Percentiles rank a stretch among this genome's conserved stretches.
Evolutionary conservation across 163 green algal genomes (phyloP).

Genomic region (Prototheca stagnorum): DNA sequence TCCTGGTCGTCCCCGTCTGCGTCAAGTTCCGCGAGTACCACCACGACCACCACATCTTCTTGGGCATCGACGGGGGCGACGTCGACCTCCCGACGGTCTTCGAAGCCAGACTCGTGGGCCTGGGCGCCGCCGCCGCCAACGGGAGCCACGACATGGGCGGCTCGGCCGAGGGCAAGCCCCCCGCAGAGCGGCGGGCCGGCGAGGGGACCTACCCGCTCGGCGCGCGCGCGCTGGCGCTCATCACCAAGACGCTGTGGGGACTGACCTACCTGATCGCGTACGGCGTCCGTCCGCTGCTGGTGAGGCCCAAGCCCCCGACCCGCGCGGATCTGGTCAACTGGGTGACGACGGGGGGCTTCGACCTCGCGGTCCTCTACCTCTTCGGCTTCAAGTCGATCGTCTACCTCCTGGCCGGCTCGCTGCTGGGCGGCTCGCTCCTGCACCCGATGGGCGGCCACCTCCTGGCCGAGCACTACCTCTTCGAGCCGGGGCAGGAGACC

Average conservation of each 20-base stretch:
- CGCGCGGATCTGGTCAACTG: constrained; percentile 34
- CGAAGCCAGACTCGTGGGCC: constrained; percentile 32
- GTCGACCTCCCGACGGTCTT: constrained; percentile 44
- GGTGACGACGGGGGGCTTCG: constrained; percentile 23
- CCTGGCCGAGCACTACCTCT: constrained; percentile 64
- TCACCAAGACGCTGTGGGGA: constrained; percentile 19
- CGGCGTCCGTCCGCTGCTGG: constrained; percentile 38
- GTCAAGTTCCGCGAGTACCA: constrained; percentile 58
- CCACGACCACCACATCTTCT: constrained; percentile 53
- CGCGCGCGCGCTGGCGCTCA: not conserved
- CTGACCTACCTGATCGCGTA: constrained; percentile 50
- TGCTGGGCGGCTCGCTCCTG: constrained; percentile 41
- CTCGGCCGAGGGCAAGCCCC: not conserved
- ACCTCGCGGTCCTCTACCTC: constrained; percentile 33
- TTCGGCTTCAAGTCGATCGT: constrained; percentile 33
- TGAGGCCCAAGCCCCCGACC: constrained; percentile 32
- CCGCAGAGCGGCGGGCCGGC: not conserved
- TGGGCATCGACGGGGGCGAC: constrained; percentile 52
- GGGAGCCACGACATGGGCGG: too few species aligned
- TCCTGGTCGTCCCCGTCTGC: constrained; percentile 40
- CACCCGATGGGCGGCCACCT: constrained; percentile 58
- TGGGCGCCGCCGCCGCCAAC: not conserved
- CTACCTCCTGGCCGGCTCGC: constrained; percentile 37
- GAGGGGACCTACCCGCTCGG: constrained; percentile 1
- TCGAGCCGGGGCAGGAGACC: constrained; percentile 51